Evolutionary conservation across 345 rosid species (phyloP), one percentile per base, ranked within the genome.

Genomic region (Gossypioides kirkii): DNA sequence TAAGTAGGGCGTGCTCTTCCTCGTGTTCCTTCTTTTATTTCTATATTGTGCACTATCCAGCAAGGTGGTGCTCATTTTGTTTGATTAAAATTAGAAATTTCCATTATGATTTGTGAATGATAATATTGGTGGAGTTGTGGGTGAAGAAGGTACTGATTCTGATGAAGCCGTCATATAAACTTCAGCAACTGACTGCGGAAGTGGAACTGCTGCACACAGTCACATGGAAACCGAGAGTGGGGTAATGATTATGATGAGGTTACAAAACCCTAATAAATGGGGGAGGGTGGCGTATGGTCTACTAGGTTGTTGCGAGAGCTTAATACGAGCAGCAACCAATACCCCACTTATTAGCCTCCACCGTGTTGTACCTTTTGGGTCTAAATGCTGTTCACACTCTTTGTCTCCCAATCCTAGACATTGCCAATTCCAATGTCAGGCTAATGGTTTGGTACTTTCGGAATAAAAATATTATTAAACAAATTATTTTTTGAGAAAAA

Each of bases 221-320:
- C 53, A 61, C 73, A 58, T 63, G 68, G 47, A 63, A 63, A 4
- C 49, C 68, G 68, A 41, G 68, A 63, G 68, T n/a, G 49, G 22
- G 11, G 2, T 18, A 20, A 10, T 45, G 10, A 45, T 10, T 10
- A 45, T 59, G 38, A 59, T 25, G 26, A 59, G 62, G 9, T 58
- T 60, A 32, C 64, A 20, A 36, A 38, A 62, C n/a, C 49, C 68
- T 63, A 63, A 63, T 38, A 63, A 63, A 63, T 63, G 7, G 49
- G 49, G 20, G 26, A 41, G 3, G 46, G 49, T 63, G 68, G 68
- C 49, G 49, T 10, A n/a, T 38, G 17, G 68, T 38, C 68, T 62
- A 36, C 68, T 9, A 62, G 68, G 14, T 43, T 43, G 25, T 62
- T 62, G 68, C 20, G 47, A 3, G 2, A 17, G 25, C 25, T 36